phyloP scores from a whole-genome alignment of 2,329 filamentous ascomycete genomes.

The Aspergillus sp. region DNA sequence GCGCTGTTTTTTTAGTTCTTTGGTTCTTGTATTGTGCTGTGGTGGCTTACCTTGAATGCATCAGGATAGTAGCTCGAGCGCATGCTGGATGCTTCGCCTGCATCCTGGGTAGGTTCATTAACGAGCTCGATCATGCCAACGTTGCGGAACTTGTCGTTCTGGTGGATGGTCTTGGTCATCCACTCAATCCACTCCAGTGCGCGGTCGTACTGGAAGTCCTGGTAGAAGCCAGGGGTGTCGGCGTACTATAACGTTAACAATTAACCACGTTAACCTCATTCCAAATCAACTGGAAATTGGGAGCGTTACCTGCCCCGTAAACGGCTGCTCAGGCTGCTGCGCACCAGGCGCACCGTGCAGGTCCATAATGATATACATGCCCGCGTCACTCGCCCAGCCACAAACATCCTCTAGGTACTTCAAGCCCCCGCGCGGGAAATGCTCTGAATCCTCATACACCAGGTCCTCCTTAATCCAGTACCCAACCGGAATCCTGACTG shows the following conservation, averaged over 20 bases:
- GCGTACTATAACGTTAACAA: constrained; percentile 27
- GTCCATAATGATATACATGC: constrained; percentile 56
- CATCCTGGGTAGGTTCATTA: constrained; percentile 55
- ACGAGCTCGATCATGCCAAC: constrained; percentile 61
- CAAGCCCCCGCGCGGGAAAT: constrained; percentile 52
- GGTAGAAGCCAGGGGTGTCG: constrained; percentile 54
- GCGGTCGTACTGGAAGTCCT: constrained; percentile 57
- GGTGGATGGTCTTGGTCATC: constrained; percentile 55
- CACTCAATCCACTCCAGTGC: constrained; percentile 57
- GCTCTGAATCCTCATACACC: constrained; percentile 49
- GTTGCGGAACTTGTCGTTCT: constrained; percentile 49
- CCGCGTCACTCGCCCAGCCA: constrained; percentile 49
- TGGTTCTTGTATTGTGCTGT: background rate
- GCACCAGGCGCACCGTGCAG: constrained; percentile 34
- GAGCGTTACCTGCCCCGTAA: background rate
- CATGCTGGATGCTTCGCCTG: constrained; percentile 36
- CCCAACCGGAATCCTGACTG: constrained; percentile 55
- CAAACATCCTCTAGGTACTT: constrained; percentile 49
- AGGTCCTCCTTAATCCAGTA: constrained; percentile 57
- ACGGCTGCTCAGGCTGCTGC: background rate
- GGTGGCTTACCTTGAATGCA: constrained; percentile 37
- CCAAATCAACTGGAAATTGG: too few relatives aligned
- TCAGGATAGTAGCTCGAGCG: constrained; percentile 49
- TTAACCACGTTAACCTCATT: too few relatives aligned
- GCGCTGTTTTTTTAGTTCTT: constrained; percentile 19